Evolutionary conservation across 2,329 filamentous ascomycete genomes (phyloP).

Genomic region (Trichoderma sp.): DNA sequence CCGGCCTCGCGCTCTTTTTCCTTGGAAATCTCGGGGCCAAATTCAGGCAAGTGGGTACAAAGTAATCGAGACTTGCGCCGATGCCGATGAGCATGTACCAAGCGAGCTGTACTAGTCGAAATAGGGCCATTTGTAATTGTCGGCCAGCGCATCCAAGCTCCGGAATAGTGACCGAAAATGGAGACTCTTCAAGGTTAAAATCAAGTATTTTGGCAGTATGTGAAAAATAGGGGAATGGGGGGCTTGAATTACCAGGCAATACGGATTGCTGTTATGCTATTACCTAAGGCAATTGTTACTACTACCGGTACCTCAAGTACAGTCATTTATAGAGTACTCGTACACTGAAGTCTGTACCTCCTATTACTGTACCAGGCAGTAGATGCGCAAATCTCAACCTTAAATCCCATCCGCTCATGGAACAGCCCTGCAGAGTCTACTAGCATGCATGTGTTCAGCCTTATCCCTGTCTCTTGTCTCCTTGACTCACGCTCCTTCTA

Average conservation of each 20-base stretch:
- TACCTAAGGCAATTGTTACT: no score
- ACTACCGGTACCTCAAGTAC: no score
- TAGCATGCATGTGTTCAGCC: background rate
- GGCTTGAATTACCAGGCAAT: background rate
- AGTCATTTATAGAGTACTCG: background rate
- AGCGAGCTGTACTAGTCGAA: no score
- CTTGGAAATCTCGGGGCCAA: background rate
- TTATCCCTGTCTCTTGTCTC: background rate
- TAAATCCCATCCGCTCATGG: background rate
- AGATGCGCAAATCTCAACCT: background rate
- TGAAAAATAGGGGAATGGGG: background rate
- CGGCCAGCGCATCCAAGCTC: background rate
- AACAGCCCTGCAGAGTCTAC: background rate
- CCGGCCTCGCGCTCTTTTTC: background rate
- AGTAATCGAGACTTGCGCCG: background rate
- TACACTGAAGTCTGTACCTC: background rate
- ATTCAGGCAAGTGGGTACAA: background rate
- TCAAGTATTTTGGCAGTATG: no score
- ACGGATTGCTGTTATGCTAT: background rate
- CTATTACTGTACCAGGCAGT: no score
- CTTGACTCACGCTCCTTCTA: background rate
- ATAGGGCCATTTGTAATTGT: background rate
- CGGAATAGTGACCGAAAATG: background rate
- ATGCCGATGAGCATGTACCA: no score
- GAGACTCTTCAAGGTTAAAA: background rate